Conservation (phyloP, 495 filamentous ascomycete species). For the Lepidopterella palustris region DNA sequence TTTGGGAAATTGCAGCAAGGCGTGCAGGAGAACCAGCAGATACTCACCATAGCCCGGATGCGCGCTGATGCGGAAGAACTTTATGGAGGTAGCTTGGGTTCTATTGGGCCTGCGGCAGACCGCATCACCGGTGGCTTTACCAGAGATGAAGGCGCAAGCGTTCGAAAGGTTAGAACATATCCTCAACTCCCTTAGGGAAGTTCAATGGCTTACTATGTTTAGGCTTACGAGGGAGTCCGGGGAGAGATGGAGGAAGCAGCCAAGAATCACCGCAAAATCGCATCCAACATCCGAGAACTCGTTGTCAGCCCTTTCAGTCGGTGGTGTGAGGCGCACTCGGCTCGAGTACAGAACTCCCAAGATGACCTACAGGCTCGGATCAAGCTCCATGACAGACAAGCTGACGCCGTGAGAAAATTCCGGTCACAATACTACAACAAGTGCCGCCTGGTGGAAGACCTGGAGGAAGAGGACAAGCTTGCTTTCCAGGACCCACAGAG, state of each 20-base stretch:
- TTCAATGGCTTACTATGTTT: conserved; percentile 7
- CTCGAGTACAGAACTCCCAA: conserved; percentile 84
- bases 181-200: background rate
- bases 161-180: conserved; percentile 66
- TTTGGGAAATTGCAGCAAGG: conserved; percentile 97
- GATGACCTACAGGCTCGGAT: conserved; percentile 85
- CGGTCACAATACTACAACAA: conserved; percentile 98
- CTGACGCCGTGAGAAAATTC: conserved; percentile 81
- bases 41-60: conserved; percentile 84
- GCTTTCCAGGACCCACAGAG: conserved; percentile 77
- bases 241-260: conserved; percentile 90
- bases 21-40: conserved; percentile 87
- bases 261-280: conserved; percentile 88
- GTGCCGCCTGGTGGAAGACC: conserved; percentile 88
- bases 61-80: conserved; percentile 92
- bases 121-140: conserved; percentile 77
- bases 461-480: conserved; percentile 97
- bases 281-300: conserved; percentile 89
- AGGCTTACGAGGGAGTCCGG: conserved; percentile 95
- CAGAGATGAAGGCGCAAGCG: conserved; percentile 92
- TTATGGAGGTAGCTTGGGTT: conserved; percentile 73
- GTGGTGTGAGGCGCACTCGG: conserved; percentile 92
- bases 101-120: conserved; percentile 78
- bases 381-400: conserved; percentile 87
- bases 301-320: conserved; percentile 88